These are phyloP conservation scores for Ustilago curta DNA, from an alignment of 1,284 basidiomycete genomes.

Conservation along the genomic window DNA sequence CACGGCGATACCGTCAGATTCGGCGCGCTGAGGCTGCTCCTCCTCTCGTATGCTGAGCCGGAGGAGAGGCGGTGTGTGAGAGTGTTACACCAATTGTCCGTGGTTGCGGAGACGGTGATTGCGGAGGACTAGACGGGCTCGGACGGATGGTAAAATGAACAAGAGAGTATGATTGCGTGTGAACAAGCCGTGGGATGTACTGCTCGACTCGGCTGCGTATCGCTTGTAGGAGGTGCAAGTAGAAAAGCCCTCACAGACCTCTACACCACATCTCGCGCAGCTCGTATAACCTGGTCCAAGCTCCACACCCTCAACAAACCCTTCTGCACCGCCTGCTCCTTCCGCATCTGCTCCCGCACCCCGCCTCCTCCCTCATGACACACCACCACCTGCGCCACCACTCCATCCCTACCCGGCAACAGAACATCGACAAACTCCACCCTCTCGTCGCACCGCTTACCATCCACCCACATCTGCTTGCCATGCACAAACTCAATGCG, in stretches of 20 bases:
- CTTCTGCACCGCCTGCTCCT: background rate
- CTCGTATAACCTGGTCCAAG: background rate
- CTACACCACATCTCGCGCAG: background rate
- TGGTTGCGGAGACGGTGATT: conserved; percentile 18
- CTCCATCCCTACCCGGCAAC: conserved; percentile 11
- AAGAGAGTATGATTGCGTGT: background rate
- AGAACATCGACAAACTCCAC: conserved; percentile 41
- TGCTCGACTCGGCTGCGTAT: too few relatives aligned
- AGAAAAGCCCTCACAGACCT: too few relatives aligned
- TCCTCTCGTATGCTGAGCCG: conserved; percentile 10
- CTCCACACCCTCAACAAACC: conserved; percentile 9
- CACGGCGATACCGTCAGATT: conserved; percentile 6
- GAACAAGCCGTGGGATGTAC: too few relatives aligned
- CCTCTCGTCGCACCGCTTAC: background rate
- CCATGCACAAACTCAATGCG: conserved; percentile 38
- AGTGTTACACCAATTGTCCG: conserved; percentile 6
- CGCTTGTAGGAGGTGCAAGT: too few relatives aligned
- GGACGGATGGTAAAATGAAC: background rate
- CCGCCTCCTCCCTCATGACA: background rate
- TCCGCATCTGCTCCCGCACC: background rate
- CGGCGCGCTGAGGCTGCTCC: conserved; percentile 11
- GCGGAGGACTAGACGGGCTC: background rate
- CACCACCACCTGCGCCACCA: conserved; percentile 11
- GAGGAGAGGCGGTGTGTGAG: conserved; percentile 3
- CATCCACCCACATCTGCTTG: conserved; percentile 17